Evolutionary conservation across 2,329 filamentous ascomycete species (phyloP), one percentile per base, ranked within the genome.

Genomic region (Diplodia corticola): DNA sequence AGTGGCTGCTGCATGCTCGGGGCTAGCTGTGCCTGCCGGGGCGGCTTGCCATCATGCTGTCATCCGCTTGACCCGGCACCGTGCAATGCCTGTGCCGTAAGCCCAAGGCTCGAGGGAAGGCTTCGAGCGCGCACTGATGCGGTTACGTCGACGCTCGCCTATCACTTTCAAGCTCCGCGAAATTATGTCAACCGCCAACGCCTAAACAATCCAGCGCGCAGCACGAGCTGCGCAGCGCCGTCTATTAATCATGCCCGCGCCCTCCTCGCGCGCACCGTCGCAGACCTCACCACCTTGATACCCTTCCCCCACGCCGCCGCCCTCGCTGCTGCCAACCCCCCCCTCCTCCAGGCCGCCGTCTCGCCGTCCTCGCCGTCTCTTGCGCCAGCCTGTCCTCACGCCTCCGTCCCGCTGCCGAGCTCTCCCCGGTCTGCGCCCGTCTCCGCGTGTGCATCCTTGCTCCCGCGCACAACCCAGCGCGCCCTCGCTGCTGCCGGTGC

Each of bases 61-160:
- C 57, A 61, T 61, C 57, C 57, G 57, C 55, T 26, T 17, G n/a
- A 30, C 28, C 51, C 51, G 51, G 26, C 49, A 53, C 22, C 49
- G 49, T 22, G 49, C 40, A 44, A 44, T 44, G 40, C 40, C 40
- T 28, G 51, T n/a, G 30, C 37, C 28, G 55, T 28, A 40, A 44
- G 26, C 35, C 33, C 44, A 46, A 30, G 55, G 54, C 40, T 22
- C 26, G 22, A 22, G 57, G 57, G 51, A 54, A 54, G 51, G 51
- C 51, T 35, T 26, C 37, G 20, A 46, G 57, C 44, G 57, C 24
- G 57, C 46, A 63, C 60, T 53, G 60, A 63, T 63, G 48, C 49
- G 37, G 63, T 64, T 64, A 64, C 63, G 51, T 64, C 51, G 63
- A 54, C 63, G 50, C 50, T 64, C 63, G 63, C 50, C 63, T 64